phyloP scores from a whole-genome alignment of 2,329 filamentous ascomycete species.

The Fusarium nanum region DNA sequence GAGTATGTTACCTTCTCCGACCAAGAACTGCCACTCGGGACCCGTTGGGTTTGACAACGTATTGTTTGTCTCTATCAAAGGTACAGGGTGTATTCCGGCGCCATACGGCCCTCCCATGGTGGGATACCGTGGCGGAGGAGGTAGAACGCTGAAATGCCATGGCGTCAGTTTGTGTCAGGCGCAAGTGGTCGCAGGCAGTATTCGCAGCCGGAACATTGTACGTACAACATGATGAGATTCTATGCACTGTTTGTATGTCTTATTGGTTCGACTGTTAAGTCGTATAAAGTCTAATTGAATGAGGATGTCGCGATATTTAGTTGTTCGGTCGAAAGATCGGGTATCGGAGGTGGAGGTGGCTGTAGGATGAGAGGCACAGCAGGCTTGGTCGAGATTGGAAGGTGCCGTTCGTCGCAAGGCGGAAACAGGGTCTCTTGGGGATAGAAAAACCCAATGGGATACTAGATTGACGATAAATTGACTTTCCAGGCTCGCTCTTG shows the following conservation, averaged over 20 bases:
- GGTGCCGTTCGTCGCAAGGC: constrained; percentile 4
- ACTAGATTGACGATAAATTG: neutral
- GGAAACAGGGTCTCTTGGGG: neutral
- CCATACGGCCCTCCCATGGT: constrained; percentile 74
- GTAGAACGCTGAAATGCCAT: constrained; percentile 73
- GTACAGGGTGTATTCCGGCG: constrained; percentile 72
- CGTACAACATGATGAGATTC: constrained; percentile 44
- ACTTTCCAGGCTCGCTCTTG: neutral
- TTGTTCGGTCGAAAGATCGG: constrained; percentile 9
- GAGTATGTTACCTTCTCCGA: constrained; percentile 79
- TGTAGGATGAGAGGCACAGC: constrained; percentile 33
- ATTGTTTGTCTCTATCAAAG: constrained; percentile 95
- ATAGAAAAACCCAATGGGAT: neutral
- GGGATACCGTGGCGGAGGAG: constrained; percentile 87
- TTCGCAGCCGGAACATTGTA: constrained; percentile 12
- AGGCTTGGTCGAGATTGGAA: constrained; percentile 24
- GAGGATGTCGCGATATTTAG: constrained; percentile 29
- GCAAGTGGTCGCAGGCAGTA: constrained; percentile 19
- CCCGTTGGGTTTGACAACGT: constrained; percentile 82
- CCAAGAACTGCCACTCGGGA: constrained; percentile 88
- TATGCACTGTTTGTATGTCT: neutral
- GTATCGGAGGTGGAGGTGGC: constrained; percentile 15
- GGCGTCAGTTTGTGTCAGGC: constrained; percentile 34
- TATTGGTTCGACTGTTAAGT: neutral
- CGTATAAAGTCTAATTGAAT: neutral